Base-by-base conservation (phyloP, 2,329 filamentous ascomycete species). In the Trichoderma breve region DNA sequence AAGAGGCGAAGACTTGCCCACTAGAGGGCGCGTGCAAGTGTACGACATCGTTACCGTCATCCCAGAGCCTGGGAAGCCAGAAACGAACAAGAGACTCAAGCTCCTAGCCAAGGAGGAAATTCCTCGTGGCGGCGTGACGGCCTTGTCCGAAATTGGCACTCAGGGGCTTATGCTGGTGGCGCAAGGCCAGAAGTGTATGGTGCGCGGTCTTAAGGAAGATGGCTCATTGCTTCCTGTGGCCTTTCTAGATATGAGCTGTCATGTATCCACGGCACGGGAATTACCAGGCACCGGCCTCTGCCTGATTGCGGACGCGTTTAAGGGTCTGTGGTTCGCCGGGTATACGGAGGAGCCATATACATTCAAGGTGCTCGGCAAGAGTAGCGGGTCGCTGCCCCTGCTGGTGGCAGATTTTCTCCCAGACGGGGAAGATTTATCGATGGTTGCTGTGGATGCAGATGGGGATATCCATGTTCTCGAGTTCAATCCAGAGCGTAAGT, bases 311-410 rank as follows among this genome's bases (percentile, higher is more conserved):
- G 96, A 99, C 82, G 93, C 92, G 0, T 90, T 96, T 79, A 97
- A 97, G 83, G 96, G 96, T 0, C 86, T 98, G 3, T 98, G 96
- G 94, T 97, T 99, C 76, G 93, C 93, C 0, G 96, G 96, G 0
- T 99, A 98, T 79, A 96, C 93, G 9, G 95, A 99, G 82, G 96
- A 98, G 78, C 96, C 96, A 1, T 99, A 98, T 80, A 95, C 93
- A 76, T 94, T 99, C 90, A 92, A 94, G 74, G 87, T 98, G 4
- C 94, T 98, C 75, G 94, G 95, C 55, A 98, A 98, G 82, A 93
- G 92, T 76, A 88, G 91, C 51, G 91, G 92, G 24, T 89, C 89
- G 57, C 85, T 98, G 76, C 93, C 96, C 77, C 89, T 97, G 24
- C 82, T 97, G 39, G 88, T 91, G 6, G 93, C 93, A 2, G 95